Base-by-base conservation (phyloP, 2,329 filamentous ascomycete species). In the Penicillium sp. region DNA sequence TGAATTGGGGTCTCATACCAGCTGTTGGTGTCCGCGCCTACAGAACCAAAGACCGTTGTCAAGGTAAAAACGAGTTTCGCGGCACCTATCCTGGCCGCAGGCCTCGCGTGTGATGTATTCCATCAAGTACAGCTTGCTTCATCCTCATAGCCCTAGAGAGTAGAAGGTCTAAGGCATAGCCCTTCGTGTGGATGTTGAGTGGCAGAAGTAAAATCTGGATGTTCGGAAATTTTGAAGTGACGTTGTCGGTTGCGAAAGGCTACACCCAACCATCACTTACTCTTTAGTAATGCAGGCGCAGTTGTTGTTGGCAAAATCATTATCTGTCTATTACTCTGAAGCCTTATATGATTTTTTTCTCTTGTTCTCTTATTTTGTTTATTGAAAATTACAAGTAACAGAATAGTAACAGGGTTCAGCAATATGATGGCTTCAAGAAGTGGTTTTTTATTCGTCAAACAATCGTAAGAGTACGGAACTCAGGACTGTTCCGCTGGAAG, bases 31-130 rank as follows among this genome's bases (percentile, higher is more conserved):
- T 35, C 92, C 92, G 67, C 91, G 89, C 66, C 89, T 84, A 76
- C 92, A 96, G 75, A 91, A 96, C 65, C 89, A 87, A 61, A 89
- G 85, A 3, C 92, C 91, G 76, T 91, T 90, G 67, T 93, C 88
- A 35, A 89, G 81, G 72, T 91, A 91, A 79, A 90, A 92, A 65
- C 85, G 85, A 47, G 84, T 84, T 56, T 90, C 90, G 63, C 90
- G 89, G 73, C 92, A 96, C 70, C 86, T 85, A 64, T 86, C 84
- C 64, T 85, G 79, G 53, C 83, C 84, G 69, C 85, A 88, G 54
- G 72, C 73, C 63, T 82, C 81, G 64, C 79, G 80, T 58, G 76
- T 78, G 58, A 73, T 72, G 69, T 82, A 82, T 58, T 79, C 76
- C 78, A 78, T 79, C 60, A 64, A 64, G 71, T 67, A 60, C 67